Conservation (phyloP, 2,329 filamentous ascomycete genomes). For the Colletotrichum eremochloae region DNA sequence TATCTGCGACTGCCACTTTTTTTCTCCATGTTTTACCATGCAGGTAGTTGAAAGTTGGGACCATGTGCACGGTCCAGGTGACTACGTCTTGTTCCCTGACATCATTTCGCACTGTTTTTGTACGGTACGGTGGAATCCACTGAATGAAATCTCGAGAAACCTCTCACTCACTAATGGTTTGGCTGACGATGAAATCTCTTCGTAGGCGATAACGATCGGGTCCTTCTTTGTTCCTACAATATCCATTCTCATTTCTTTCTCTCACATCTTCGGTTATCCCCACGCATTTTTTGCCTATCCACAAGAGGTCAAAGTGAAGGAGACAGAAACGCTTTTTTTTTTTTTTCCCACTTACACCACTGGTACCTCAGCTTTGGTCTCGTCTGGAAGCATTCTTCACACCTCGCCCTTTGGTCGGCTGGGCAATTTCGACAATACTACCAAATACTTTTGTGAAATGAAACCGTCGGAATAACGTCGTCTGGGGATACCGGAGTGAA, state of each 20-base stretch:
- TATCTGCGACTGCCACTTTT: slow-evolving; percentile 29
- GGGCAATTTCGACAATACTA: slow-evolving; percentile 13
- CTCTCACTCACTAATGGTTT: slow-evolving; percentile 10
- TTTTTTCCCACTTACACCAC: slow-evolving; percentile 29
- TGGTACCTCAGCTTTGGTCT: slow-evolving; percentile 23
- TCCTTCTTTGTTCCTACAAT: neutral
- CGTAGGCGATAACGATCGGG: neutral
- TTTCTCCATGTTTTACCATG: slow-evolving; percentile 25
- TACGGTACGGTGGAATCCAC: slow-evolving; percentile 24
- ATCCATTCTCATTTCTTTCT: neutral
- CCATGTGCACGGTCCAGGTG: slow-evolving; percentile 34
- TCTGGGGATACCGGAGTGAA: slow-evolving; percentile 8
- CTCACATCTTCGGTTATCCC: neutral
- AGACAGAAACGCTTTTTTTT: slow-evolving; percentile 27
- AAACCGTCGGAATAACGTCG: neutral
- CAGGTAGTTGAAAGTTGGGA: slow-evolving; percentile 25
- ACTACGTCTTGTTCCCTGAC: slow-evolving; percentile 22
- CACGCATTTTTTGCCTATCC: neutral
- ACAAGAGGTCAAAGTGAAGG: neutral
- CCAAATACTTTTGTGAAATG: neutral
- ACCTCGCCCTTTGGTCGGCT: slow-evolving; percentile 5
- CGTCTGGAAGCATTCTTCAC: slow-evolving; percentile 18
- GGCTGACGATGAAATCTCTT: slow-evolving; percentile 1
- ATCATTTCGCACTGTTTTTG: slow-evolving; percentile 16
- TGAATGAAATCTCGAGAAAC: slow-evolving; percentile 19